phyloP scores from a whole-genome alignment of 208 protist genomes.

The Acanthamoeba pearcei region DNA sequence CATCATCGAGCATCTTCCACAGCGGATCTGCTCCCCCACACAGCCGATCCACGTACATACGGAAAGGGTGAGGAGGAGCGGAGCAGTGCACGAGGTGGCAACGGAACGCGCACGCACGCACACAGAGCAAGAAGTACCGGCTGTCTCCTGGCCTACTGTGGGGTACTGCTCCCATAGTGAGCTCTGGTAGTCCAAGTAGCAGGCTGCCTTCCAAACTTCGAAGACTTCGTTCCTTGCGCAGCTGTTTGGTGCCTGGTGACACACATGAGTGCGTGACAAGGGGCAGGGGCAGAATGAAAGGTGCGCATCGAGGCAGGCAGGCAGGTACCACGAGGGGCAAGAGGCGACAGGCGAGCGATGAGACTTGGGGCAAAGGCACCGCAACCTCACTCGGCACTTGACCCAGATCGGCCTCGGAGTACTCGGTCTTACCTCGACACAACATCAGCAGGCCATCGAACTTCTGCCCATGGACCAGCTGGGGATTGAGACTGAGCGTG shows the following conservation, averaged over 20 bases:
- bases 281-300: background rate
- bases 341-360: background rate
- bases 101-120: background rate
- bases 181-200: background rate
- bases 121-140: background rate
- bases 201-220: background rate
- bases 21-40: background rate
- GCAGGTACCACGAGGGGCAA: background rate
- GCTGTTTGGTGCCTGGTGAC: background rate
- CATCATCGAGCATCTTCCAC: background rate
- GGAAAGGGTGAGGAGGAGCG: background rate
- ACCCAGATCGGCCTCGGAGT: background rate
- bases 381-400: background rate
- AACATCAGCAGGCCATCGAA: background rate
- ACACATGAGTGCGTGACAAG: background rate
- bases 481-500: too few relatives aligned
- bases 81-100: background rate
- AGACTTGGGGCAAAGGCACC: background rate
- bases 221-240: background rate
- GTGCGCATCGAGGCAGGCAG: background rate
- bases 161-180: background rate
- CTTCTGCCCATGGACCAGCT: background rate
- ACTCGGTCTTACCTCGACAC: background rate
- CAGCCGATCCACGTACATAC: background rate
- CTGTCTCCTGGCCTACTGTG: background rate